Evolutionary conservation across 139 green algal species (phyloP).

Genomic region (Asterochloris erici): DNA sequence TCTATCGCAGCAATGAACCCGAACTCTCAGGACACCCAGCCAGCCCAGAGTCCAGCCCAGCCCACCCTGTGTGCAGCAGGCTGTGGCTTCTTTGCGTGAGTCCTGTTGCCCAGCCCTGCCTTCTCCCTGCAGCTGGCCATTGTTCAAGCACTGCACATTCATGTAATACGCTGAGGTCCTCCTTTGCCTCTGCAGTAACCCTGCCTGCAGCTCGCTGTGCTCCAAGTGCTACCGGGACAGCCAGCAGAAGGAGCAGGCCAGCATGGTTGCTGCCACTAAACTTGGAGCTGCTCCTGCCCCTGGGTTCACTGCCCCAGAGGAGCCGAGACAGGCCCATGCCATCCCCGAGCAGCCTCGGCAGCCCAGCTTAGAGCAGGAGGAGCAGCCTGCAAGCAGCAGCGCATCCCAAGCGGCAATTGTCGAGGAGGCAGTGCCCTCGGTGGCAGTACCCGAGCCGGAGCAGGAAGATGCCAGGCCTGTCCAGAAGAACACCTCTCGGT

Average conservation of each 20-base stretch:
- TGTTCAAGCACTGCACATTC: neutral
- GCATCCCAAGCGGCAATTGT: slow-evolving; percentile 7
- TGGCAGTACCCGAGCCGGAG: slow-evolving; percentile 1
- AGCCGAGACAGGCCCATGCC: neutral
- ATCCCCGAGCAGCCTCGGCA: neutral
- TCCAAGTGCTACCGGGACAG: slow-evolving; percentile 65
- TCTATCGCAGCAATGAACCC: too few species aligned
- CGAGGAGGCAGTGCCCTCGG: neutral
- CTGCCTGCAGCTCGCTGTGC: slow-evolving; percentile 40
- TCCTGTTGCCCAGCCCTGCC: neutral
- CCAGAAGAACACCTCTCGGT: slow-evolving; percentile 28
- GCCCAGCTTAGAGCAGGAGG: neutral
- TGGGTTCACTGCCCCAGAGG: neutral
- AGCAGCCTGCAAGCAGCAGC: neutral
- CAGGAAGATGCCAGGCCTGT: slow-evolving; percentile 6
- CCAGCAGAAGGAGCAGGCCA: slow-evolving; percentile 16
- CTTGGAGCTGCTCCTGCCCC: slow-evolving; percentile 8
- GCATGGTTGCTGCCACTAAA: slow-evolving; percentile 13
- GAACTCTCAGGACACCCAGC: too few species aligned
- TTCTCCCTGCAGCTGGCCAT: too few species aligned
- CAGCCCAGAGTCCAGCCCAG: slow-evolving; percentile 6
- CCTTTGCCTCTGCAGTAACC: slow-evolving; percentile 26
- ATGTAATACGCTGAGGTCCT: neutral
- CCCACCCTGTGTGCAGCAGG: slow-evolving; percentile 50
- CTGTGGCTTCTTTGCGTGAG: slow-evolving; percentile 77